These are phyloP conservation scores for Colletotrichum cuscutae DNA, from an alignment of 2,329 filamentous ascomycete species.

Conservation along the genomic window DNA sequence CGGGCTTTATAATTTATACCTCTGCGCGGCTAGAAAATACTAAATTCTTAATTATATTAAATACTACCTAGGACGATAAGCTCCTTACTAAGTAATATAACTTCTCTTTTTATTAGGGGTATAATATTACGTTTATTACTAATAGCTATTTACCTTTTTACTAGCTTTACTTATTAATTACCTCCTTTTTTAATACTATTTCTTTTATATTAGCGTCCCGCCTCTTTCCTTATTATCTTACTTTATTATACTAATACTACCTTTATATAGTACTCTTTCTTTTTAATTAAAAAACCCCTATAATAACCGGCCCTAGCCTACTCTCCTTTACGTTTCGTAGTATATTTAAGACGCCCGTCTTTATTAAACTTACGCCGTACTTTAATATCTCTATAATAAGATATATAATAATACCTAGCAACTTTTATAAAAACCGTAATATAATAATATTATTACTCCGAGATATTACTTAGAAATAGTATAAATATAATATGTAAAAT, in stretches of 20 bases:
- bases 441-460: not conserved
- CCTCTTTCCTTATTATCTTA: no score
- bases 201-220: no score
- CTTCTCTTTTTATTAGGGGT: not conserved
- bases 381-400: not conserved
- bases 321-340: not conserved
- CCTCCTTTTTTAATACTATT: no score
- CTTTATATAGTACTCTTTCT: no score
- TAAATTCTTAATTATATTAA: no score
- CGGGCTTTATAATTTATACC: no score
- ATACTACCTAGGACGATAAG: rapidly evolving
- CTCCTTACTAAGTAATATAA: not conserved
- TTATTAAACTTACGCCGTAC: not conserved
- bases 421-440: not conserved
- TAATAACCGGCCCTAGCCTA: not conserved
- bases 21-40: no score
- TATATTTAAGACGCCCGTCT: not conserved
- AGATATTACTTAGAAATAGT: not conserved
- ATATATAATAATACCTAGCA: not conserved
- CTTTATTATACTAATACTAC: no score
- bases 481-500: not conserved
- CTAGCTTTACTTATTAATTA: no score
- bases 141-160: no score
- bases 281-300: not conserved
- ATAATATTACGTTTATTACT: not conserved